Conservation (phyloP, 345 rosid species). For the Syzygium aqueum region DNA sequence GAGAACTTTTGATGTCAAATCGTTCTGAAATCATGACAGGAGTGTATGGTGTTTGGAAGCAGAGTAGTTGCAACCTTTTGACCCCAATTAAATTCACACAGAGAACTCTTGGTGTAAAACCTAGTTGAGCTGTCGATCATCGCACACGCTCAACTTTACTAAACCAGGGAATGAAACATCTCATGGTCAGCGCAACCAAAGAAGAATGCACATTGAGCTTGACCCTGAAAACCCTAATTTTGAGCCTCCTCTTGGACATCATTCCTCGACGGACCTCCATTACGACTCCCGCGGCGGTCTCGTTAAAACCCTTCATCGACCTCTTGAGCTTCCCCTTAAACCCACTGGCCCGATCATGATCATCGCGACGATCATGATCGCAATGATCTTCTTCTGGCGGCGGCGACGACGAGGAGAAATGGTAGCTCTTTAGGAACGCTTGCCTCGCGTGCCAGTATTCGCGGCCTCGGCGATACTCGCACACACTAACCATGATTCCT, state of each 20-base stretch:
- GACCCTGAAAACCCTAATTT: slow-evolving; percentile 17
- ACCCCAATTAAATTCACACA: not conserved
- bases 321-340: slow-evolving; percentile 18
- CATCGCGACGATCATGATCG: not conserved
- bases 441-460: slow-evolving; percentile 44
- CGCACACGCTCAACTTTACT: not conserved
- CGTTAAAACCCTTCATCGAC: slow-evolving; percentile 15
- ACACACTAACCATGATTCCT: not conserved
- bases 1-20: too few species aligned
- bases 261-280: slow-evolving; percentile 3
- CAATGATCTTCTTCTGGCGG: not conserved
- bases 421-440: slow-evolving; percentile 37
- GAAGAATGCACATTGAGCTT: slow-evolving; percentile 9
- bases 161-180: slow-evolving; percentile 32
- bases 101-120: not conserved
- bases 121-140: not conserved
- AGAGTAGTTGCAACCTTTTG: not conserved
- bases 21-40: not conserved
- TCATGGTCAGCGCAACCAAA: not conserved
- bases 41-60: not conserved
- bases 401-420: slow-evolving; percentile 1
- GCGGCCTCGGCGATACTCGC: not conserved
- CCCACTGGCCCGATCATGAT: not conserved
- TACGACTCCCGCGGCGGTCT: slow-evolving; percentile 1
- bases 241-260: slow-evolving; percentile 10